A percentile compares a stretch with the other conserved stretches of the same genome.
Evolutionary conservation across 345 rosid genomes (phyloP).

Genomic region (Durio zibethinus): DNA sequence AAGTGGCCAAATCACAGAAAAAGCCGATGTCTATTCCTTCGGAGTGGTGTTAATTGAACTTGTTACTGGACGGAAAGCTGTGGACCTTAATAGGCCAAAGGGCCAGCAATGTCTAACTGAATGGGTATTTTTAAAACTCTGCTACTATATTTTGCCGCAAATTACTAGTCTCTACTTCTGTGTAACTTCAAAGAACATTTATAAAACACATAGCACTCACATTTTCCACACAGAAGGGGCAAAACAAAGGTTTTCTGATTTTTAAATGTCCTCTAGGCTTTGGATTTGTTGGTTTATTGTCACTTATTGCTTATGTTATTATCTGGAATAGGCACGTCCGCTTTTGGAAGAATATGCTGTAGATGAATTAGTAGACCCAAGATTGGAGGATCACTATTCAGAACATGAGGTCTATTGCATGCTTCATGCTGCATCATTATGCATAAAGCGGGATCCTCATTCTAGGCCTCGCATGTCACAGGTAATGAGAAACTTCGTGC

Average conservation of each 20-base stretch:
- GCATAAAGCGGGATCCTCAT: conserved; percentile 84
- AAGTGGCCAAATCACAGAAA: conserved; percentile 96
- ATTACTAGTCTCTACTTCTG: not conserved
- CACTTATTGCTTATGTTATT: not conserved
- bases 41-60: conserved; percentile 97
- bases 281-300: not conserved
- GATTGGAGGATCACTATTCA: conserved; percentile 45
- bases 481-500: conserved; percentile 39
- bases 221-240: not conserved
- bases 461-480: conserved; percentile 97
- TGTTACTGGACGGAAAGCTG: conserved; percentile 93
- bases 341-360: conserved; percentile 82
- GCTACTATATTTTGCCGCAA: not conserved
- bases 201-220: not conserved
- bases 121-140: conserved; percentile 60
- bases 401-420: conserved; percentile 89
- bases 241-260: not conserved
- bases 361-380: conserved; percentile 80
- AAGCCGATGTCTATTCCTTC: conserved; percentile 95
- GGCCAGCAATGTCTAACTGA: conserved; percentile 98
- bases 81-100: conserved; percentile 84
- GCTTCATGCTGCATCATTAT: conserved; percentile 93
- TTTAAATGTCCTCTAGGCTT: not conserved
- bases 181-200: not conserved
- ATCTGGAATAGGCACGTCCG: conserved; percentile 75